These are phyloP conservation scores for Rhodamnia rubescens DNA, from an alignment of 345 rosid species.

Conservation along the genomic window DNA sequence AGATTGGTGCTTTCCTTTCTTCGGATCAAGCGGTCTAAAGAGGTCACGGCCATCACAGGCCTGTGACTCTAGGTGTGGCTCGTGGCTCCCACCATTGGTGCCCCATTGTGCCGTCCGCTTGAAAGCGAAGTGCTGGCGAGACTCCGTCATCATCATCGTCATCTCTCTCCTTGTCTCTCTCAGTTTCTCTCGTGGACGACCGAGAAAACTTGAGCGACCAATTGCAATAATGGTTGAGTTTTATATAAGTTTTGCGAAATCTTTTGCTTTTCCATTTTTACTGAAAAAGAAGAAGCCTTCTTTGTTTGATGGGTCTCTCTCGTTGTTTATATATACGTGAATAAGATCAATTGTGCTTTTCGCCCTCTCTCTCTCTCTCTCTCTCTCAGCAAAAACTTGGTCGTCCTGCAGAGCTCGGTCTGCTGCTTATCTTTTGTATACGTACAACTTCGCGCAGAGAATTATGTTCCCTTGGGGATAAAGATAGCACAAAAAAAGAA, in stretches of 20 bases:
- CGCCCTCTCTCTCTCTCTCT: not conserved
- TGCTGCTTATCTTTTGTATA: not conserved
- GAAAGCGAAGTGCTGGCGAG: not conserved
- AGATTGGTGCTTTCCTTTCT: not conserved
- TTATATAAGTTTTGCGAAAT: not conserved
- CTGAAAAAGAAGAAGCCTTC: not conserved
- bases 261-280: not conserved
- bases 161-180: not conserved
- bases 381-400: not conserved
- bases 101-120: not conserved
- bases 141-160: not conserved
- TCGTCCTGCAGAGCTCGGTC: not conserved
- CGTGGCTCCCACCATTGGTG: not conserved
- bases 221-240: not conserved
- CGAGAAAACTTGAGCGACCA: not conserved
- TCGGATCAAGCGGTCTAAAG: not conserved
- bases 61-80: not conserved
- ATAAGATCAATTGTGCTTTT: not conserved
- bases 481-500: not conserved
- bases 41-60: not conserved
- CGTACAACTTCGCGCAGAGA: not conserved
- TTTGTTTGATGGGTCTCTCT: not conserved
- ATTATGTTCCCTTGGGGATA: not conserved
- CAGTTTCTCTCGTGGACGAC: not conserved
- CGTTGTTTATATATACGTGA: not conserved